These are phyloP conservation scores for Symbiodinium natans DNA, from an alignment of 73 alveolate species.

Conservation along the genomic window DNA sequence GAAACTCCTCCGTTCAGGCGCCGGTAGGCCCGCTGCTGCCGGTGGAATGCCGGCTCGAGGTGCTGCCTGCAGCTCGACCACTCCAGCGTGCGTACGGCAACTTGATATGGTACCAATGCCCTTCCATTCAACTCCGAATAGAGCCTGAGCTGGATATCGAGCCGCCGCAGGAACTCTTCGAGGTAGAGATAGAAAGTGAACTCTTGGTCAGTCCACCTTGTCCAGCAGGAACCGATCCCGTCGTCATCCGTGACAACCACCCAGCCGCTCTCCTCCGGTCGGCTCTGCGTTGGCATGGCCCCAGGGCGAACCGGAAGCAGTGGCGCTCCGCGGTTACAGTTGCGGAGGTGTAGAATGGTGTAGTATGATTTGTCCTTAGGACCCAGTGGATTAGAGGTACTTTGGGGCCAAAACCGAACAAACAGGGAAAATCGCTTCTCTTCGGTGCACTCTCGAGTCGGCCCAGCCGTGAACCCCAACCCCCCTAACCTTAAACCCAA, in stretches of 20 bases:
- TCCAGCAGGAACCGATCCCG: conserved; percentile 46
- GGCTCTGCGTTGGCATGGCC: not conserved
- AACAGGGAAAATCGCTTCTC: no score
- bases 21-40: conserved; percentile 47
- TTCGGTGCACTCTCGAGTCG: no score
- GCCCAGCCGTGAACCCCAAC: no score
- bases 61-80: conserved; percentile 3
- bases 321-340: conserved; percentile 60
- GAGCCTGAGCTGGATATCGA: not conserved
- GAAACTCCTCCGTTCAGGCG: conserved; percentile 60
- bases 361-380: conserved; percentile 6
- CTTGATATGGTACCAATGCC: conserved; percentile 50
- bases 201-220: conserved; percentile 4
- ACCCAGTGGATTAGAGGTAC: not conserved
- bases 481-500: no score
- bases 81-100: conserved; percentile 19
- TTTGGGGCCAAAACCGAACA: no score
- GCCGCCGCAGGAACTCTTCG: conserved; percentile 11
- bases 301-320: not conserved
- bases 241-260: conserved; percentile 25
- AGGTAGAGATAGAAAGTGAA: conserved; percentile 54
- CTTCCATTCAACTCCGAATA: conserved; percentile 33
- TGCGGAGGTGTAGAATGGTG: conserved; percentile 39
- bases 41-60: conserved; percentile 39
- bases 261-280: not conserved